phyloP scores from a whole-genome alignment of 768 basidiomycete species.

The Lactifluus rugatus region DNA sequence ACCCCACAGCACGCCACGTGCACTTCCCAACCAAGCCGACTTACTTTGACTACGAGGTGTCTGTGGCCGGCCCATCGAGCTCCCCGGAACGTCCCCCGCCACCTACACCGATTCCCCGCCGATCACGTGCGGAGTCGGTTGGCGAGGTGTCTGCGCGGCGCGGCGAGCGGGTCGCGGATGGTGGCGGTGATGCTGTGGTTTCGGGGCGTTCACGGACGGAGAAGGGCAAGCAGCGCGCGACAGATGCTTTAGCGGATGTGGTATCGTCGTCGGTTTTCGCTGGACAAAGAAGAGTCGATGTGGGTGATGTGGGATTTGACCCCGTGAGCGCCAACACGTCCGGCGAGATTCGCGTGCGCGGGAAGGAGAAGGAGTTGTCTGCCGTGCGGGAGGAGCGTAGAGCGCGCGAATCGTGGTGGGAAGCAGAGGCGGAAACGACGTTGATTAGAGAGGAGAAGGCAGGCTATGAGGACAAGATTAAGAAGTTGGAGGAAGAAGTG shows the following conservation, averaged over 20 bases:
- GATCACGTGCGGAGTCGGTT: conserved; percentile 1
- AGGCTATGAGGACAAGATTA: conserved; percentile 54
- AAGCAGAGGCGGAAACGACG: conserved; percentile 30
- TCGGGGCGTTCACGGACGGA: too few relatives aligned
- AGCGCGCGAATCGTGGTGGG: conserved; percentile 33
- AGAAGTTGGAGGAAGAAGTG: conserved; percentile 58
- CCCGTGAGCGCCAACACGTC: conserved; percentile 31
- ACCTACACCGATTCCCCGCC: neutral
- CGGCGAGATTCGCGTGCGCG: conserved; percentile 39
- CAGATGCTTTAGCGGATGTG: neutral
- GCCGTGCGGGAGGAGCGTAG: conserved; percentile 45
- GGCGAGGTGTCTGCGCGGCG: neutral
- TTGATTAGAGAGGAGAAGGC: conserved; percentile 35
- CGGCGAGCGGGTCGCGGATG: neutral
- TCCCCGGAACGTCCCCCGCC: neutral
- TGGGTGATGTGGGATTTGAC: neutral
- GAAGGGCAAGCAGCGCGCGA: conserved; percentile 26
- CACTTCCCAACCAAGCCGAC: conserved; percentile 27
- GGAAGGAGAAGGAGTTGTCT: conserved; percentile 54
- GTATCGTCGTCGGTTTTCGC: neutral
- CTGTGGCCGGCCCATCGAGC: conserved; percentile 4
- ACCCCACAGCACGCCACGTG: conserved; percentile 29
- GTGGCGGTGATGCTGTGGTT: too few relatives aligned
- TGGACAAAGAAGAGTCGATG: neutral
- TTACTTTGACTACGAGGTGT: conserved; percentile 9